These are phyloP conservation scores for Diddensiella caesifluorescens DNA, from an alignment of 805 yeast species.

Conservation along the genomic window DNA sequence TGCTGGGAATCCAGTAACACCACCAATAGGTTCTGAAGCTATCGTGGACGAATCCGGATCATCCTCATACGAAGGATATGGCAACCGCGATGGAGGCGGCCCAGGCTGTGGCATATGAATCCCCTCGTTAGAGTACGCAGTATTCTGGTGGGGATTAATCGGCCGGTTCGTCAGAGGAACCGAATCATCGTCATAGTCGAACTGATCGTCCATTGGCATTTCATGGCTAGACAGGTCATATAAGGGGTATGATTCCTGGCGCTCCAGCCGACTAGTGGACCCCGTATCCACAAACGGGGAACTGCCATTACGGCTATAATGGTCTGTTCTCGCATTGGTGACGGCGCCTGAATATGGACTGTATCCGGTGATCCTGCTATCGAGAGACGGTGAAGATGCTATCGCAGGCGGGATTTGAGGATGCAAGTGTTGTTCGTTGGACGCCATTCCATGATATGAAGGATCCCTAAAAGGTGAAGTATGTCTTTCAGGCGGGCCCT, in stretches of 20 bases:
- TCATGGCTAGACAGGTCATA: constrained; percentile 19
- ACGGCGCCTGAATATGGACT: constrained; percentile 11
- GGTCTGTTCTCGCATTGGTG: constrained; percentile 2
- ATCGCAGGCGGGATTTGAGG: not conserved
- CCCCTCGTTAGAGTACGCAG: not conserved
- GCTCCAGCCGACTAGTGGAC: constrained; percentile 2
- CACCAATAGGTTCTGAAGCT: constrained; percentile 24
- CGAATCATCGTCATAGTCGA: constrained; percentile 18
- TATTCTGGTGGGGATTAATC: constrained; percentile 6
- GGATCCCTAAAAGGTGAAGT: too few relatives aligned
- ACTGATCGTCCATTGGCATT: constrained; percentile 14
- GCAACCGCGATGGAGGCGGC: constrained; percentile 8
- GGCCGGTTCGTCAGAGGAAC: constrained; percentile 21
- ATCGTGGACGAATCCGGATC: constrained; percentile 8
- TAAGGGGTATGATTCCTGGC: constrained; percentile 17
- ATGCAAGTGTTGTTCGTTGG: too few relatives aligned
- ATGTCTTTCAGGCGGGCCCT: too few relatives aligned
- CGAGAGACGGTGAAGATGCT: constrained; percentile 2
- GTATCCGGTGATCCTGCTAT: constrained; percentile 5
- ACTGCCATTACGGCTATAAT: not conserved
- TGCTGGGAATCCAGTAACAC: constrained; percentile 23
- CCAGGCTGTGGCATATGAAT: not conserved
- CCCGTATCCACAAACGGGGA: not conserved
- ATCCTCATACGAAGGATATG: constrained; percentile 21
- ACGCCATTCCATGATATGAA: too few relatives aligned